These are phyloP conservation scores for Gossypium anomalum DNA, from an alignment of 345 rosid species.

Conservation along the genomic window DNA sequence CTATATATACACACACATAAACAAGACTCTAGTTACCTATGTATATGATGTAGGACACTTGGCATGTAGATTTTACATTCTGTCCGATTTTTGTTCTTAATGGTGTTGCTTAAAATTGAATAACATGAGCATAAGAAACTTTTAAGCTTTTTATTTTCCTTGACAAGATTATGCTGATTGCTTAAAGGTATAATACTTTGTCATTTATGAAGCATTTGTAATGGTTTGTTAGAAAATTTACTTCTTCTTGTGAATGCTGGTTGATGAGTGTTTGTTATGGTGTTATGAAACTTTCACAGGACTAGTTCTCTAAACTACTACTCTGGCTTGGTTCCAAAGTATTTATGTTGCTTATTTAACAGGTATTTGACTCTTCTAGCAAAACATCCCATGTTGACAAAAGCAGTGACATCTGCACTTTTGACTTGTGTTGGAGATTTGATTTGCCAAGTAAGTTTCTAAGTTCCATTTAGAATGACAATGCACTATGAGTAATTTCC, in stretches of 20 bases:
- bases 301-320: background rate
- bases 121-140: background rate
- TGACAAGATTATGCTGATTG: background rate
- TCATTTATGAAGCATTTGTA: background rate
- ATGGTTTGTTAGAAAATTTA: background rate
- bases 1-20: background rate
- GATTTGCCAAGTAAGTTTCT: slow-evolving; percentile 68
- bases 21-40: background rate
- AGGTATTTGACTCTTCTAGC: slow-evolving; percentile 71
- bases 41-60: background rate
- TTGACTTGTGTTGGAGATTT: slow-evolving; percentile 80
- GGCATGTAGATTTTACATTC: background rate
- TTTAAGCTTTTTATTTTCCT: background rate
- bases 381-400: slow-evolving; percentile 60
- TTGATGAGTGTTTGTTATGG: background rate
- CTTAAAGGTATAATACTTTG: background rate
- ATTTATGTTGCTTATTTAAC: slow-evolving; percentile 2
- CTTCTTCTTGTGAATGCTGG: background rate
- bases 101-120: background rate
- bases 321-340: background rate
- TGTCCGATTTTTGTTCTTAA: background rate
- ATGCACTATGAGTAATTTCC: background rate
- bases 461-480: background rate
- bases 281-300: background rate
- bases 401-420: slow-evolving; percentile 81